Evolutionary conservation across 2,329 filamentous ascomycete species (phyloP), one percentile per base, ranked within the genome.

Genomic region (Cytospora schulzeri): DNA sequence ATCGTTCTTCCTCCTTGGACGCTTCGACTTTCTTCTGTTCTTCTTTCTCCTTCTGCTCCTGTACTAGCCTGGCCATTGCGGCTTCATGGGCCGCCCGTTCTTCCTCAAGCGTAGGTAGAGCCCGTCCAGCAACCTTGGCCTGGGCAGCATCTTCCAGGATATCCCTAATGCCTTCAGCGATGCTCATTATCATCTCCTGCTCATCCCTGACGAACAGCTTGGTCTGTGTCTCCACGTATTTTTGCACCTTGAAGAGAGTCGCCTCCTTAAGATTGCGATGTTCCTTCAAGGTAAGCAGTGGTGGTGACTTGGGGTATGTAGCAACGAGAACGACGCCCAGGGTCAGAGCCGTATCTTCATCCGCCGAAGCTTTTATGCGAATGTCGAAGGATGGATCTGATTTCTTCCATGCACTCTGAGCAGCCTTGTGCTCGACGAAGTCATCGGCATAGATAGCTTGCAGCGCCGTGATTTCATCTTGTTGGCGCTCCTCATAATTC

Each of bases 391-490:
- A 85, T 19, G 92, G 90, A 73, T 96, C 91, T 4, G 90, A 88
- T 85, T 92, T 93, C 86, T 96, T 93, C 94, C 94, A 98, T 50
- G 93, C 93, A 70, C 86, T 84, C 66, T 88, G 86, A 65, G 85
- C 85, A 58, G 85, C 85, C 72, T 89, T 86, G 71, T 92, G 85
- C 74, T 90, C 87, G 70, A 90, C 83, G 73, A 92, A 97, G 73
- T 97, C 93, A 66, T 96, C 92, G 69, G 89, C 90, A 73, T 95
- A 98, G 57, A 98, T 96, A 51, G 94, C 91, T 71, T 90, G 85
- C 65, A 98, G 82, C 53, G 88, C 94, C 74, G 95, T 86, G 64
- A 96, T 83, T 79, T 98, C 95, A 74, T 97, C 91, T 72, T 90
- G 83, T 78, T 98, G 95, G 38, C 91, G 87, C 77, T 96, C 90